Evolutionary conservation across 768 basidiomycete species (phyloP).

Genomic region (Cystobasidium tubakii): DNA sequence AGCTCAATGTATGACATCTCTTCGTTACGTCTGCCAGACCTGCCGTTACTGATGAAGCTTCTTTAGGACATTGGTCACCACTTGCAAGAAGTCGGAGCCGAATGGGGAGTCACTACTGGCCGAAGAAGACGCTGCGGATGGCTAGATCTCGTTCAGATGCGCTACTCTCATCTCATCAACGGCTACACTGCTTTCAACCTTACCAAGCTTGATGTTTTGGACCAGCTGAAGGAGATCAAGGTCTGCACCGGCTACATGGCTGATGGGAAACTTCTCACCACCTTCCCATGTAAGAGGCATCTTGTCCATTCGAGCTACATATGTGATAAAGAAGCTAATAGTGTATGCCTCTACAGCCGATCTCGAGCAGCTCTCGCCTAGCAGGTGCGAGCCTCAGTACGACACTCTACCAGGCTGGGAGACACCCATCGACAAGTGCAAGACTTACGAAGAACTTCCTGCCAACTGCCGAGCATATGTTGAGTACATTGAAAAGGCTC

Average conservation of each 20-base stretch:
- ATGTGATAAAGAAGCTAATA: background rate
- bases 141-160: conserved; percentile 93
- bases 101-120: conserved; percentile 89
- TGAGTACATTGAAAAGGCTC: conserved; percentile 71
- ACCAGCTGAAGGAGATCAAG: conserved; percentile 76
- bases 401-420: conserved; percentile 89
- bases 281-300: conserved; percentile 59
- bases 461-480: conserved; percentile 79
- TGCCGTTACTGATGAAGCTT: background rate
- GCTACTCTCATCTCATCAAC: conserved; percentile 86
- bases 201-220: conserved; percentile 91
- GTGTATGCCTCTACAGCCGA: conserved; percentile 59
- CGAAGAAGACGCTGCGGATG: conserved; percentile 89
- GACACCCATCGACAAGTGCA: conserved; percentile 61
- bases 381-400: conserved; percentile 73
- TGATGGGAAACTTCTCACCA: conserved; percentile 67
- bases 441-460: conserved; percentile 68
- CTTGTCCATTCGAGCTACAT: conserved; percentile 33
- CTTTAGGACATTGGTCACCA: conserved; percentile 71
- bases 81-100: conserved; percentile 85
- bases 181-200: conserved; percentile 90
- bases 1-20: conserved; percentile 61
- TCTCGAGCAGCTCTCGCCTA: conserved; percentile 63
- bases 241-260: conserved; percentile 73
- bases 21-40: background rate